Evolutionary conservation across 441 rosid species (phyloP), one percentile per base, ranked within the genome.

Genomic region (California macrophylla): DNA sequence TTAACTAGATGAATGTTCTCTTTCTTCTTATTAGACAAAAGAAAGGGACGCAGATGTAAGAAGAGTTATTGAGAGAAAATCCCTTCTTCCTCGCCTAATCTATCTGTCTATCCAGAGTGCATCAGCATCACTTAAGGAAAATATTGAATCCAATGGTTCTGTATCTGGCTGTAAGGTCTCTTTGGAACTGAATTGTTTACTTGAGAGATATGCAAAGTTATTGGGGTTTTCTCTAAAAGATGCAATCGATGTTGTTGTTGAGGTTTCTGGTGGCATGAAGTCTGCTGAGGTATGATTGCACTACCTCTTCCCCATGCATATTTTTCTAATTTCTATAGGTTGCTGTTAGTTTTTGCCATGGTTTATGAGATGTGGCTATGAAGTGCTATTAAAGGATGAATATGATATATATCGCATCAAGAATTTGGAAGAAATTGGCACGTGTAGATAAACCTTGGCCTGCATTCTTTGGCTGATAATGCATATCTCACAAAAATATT

Each of bases 61-160:
- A 72, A 72, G 78, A 66, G 69, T 77, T 29, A 75, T 92, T 71
- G 96, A 84, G 77, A 85, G 83, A 84, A 90, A 77, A 79, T 87
- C 93, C 74, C 91, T 95, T 75, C 82, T 95, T 67, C 98, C 99
- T 28, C 93, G 98, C 56, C 69, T 95, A 89, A 74, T 95, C 72
- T 90, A 83, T 75, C 79, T 90, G 69, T 90, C 99, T 21, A 79
- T 90, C 79, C 96, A 86, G 75, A 85, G 87, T 81, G 82, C 91
- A 23, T 78, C 89, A 66, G 72, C 79, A 24, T 79, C 88, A 6
- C 56, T 80, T 7, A 95, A 86, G 83, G 93, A 82, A 69, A 82
- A 77, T 76, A 58, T 79, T 72, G 90, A 82, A 79, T 74, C 68
- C 71, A 88, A 90, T 73, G 96, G 93, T 45, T 80, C 92, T 69